Conservation (phyloP, 345 rosid species). For the Litchi chinensis region DNA sequence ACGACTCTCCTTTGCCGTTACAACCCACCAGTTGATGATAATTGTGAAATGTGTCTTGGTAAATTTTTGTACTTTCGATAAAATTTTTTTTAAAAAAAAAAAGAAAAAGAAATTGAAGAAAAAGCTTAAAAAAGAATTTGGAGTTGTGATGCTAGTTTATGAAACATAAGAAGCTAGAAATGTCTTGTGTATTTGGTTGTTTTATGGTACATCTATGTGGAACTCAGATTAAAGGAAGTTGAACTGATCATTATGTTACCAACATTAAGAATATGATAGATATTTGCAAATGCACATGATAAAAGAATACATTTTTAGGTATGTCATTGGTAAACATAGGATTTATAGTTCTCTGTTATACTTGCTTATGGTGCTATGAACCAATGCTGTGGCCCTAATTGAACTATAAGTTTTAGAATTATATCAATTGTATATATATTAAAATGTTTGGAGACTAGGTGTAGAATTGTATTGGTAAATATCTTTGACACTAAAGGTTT, state of each 20-base stretch:
- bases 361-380: conserved; percentile 1
- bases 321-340: neutral
- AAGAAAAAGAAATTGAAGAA: neutral
- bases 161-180: neutral
- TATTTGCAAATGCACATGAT: neutral
- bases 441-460: neutral
- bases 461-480: neutral
- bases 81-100: no score
- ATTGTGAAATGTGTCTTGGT: no score
- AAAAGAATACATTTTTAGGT: neutral
- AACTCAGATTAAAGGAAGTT: neutral
- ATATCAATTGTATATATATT: neutral
- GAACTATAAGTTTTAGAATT: neutral
- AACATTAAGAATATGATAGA: neutral
- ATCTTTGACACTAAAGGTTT: conserved; percentile 24
- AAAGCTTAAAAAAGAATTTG: neutral
- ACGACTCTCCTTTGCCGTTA: no score
- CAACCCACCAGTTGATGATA: no score
- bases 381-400: conserved; percentile 1
- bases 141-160: neutral
- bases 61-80: no score
- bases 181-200: neutral
- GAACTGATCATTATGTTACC: neutral
- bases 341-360: neutral
- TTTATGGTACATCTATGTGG: neutral